phyloP scores from a whole-genome alignment of 1,139 yeast species.

The Oligophagozyma castellii region DNA sequence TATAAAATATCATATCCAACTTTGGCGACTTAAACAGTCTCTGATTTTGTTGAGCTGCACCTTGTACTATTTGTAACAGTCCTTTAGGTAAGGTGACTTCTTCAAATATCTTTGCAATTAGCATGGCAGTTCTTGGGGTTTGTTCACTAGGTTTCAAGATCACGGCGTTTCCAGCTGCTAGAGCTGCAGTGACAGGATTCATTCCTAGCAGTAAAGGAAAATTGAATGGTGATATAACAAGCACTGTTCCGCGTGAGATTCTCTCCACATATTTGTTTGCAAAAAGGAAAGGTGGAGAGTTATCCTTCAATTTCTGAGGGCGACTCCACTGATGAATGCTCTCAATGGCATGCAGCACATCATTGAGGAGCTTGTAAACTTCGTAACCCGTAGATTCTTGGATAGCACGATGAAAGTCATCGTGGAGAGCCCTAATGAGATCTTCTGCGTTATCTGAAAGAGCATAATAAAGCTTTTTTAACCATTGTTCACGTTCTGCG shows the following conservation, averaged over 20 bases:
- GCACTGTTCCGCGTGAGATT: constrained; percentile 64
- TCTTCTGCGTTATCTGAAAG: constrained; percentile 45
- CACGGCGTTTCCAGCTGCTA: constrained; percentile 80
- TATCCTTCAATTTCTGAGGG: constrained; percentile 34
- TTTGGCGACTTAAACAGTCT: constrained; percentile 43
- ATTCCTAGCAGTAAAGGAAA: constrained; percentile 61
- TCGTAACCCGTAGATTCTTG: constrained; percentile 54
- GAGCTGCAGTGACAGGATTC: constrained; percentile 62
- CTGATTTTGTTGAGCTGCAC: constrained; percentile 60
- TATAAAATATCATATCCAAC: constrained; percentile 75
- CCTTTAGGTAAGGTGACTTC: constrained; percentile 41
- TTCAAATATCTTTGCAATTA: constrained; percentile 42
- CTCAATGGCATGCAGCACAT: constrained; percentile 46
- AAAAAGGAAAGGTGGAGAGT: constrained; percentile 34
- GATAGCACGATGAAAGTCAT: constrained; percentile 54
- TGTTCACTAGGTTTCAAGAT: constrained; percentile 71
- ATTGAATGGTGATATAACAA: constrained; percentile 76
- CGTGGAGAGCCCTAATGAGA: constrained; percentile 42
- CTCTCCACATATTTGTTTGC: constrained; percentile 42
- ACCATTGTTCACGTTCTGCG: constrained; percentile 44
- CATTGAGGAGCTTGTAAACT: constrained; percentile 36
- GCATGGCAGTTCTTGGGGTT: constrained; percentile 48
- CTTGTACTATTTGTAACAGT: constrained; percentile 51
- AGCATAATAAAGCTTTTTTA: constrained; percentile 56
- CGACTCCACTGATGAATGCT: constrained; percentile 49